Percentiles rank a stretch among this genome's conserved stretches.
These are phyloP conservation scores for Podaxis sp. DNA, from an alignment of 768 basidiomycete genomes.

Conservation along the genomic window DNA sequence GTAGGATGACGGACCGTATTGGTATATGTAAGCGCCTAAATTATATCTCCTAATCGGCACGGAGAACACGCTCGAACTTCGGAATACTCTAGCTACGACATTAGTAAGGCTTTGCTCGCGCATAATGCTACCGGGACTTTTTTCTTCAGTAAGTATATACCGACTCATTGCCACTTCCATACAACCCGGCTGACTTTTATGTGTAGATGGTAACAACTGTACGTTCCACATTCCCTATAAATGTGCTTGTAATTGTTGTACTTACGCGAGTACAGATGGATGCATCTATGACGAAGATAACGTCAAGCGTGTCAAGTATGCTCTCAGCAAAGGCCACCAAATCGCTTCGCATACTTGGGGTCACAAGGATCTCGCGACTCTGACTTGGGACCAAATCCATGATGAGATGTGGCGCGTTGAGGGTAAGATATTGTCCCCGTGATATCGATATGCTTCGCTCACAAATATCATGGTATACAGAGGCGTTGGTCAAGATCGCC, in stretches of 20 bases:
- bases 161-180: neutral
- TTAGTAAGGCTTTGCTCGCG: slow-evolving; percentile 31
- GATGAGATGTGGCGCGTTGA: slow-evolving; percentile 29
- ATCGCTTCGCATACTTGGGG: slow-evolving; percentile 43
- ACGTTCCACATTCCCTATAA: neutral
- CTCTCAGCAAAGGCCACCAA: slow-evolving; percentile 37
- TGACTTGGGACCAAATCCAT: slow-evolving; percentile 30
- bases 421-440: slow-evolving; percentile 14
- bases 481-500: slow-evolving; percentile 36
- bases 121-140: slow-evolving; percentile 42
- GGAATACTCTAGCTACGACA: slow-evolving; percentile 28
- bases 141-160: slow-evolving; percentile 35
- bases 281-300: slow-evolving; percentile 33
- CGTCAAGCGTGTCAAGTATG: slow-evolving; percentile 29
- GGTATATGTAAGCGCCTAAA: slow-evolving; percentile 29
- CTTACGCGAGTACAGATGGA: slow-evolving; percentile 18
- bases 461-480: slow-evolving; percentile 21
- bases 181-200: too few relatives aligned
- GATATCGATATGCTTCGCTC: neutral
- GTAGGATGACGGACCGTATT: slow-evolving; percentile 45
- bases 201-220: slow-evolving; percentile 29
- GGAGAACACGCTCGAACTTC: neutral
- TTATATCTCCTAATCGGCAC: neutral
- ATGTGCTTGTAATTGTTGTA: neutral
- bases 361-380: slow-evolving; percentile 30